These are phyloP conservation scores for Tylopilus balloui DNA, from an alignment of 768 basidiomycete species.

Conservation along the genomic window DNA sequence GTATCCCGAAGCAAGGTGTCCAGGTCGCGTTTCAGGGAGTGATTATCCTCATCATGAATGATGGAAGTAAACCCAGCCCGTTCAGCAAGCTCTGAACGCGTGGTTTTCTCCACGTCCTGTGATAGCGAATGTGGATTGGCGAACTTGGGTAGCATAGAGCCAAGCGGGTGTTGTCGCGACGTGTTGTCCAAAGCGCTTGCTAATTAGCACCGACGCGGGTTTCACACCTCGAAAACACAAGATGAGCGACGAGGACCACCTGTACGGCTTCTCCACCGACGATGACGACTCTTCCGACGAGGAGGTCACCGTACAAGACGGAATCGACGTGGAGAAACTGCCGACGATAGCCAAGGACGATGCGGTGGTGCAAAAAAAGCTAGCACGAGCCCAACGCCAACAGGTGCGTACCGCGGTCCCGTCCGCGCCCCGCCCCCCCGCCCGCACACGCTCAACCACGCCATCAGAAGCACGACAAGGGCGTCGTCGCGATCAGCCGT, in stretches of 20 bases:
- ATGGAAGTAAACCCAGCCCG: constrained; percentile 4
- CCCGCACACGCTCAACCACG: neutral
- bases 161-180: neutral
- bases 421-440: neutral
- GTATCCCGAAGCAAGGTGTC: constrained; percentile 20
- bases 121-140: constrained; percentile 44
- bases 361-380: constrained; percentile 61
- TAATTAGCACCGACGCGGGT: neutral
- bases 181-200: neutral
- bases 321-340: constrained; percentile 66
- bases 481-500: constrained; percentile 85
- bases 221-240: neutral
- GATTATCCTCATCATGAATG: constrained; percentile 6
- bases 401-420: constrained; percentile 46
- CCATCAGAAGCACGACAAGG: constrained; percentile 57
- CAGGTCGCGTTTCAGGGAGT: constrained; percentile 18
- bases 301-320: constrained; percentile 53
- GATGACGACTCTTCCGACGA: constrained; percentile 78
- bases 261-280: constrained; percentile 76
- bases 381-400: constrained; percentile 58
- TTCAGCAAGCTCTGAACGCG: constrained; percentile 34
- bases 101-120: constrained; percentile 30
- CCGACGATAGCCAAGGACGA: constrained; percentile 91
- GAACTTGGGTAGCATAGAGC: constrained; percentile 36
- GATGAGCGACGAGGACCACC: constrained; percentile 40